Evolutionary conservation across 768 basidiomycete genomes (phyloP), one percentile per base, ranked within the genome.

Genomic region (Guyanaporus albipodus): DNA sequence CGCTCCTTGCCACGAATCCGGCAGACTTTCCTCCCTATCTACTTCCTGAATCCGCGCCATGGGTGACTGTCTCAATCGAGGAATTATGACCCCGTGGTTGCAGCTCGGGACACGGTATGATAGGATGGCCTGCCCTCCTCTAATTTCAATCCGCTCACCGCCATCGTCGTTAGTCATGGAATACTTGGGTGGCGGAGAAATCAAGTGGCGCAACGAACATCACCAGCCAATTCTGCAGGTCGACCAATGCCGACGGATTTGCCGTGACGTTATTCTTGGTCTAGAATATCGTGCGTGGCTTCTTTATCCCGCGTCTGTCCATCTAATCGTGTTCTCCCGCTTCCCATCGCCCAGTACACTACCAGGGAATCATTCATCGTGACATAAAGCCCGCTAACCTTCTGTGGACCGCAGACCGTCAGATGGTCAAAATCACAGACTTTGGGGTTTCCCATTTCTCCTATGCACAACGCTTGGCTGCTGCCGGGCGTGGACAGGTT

Each of bases 361-460:
- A 87, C 59, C 93, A 98, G 62, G 96, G 95, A 19, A 98, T 99
- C 66, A 97, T 99, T 40, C 96, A 99, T 69, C 90, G 96, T 47
- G 96, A 99, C 70, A 98, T 99, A 73, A 99, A 99, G 64, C 96
- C 96, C 22, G 91, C 93, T 37, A 99, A 99, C 67, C 82, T 99
- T 19, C 77, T 99, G 23, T 92, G 90, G 83, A 87, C 87, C 3
- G 76, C 77, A 22, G 88, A 95, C 70, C 83, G 89, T 43, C 79
- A 80, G 49, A 80, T 79, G 48, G 94, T 98, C 69, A 99, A 99
- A 70, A 98, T 99, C 50, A 91, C 87, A 22, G 96, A 99, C 69
- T 98, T 99, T 67, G 96, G 96, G 42, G 92, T 96, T 42, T 94
- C 95, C 14, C 91, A 95, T 63, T 93, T 95, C 68, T 95, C 91